Conservation (phyloP, 495 filamentous ascomycete genomes). For the Penicillium subrubescens region DNA sequence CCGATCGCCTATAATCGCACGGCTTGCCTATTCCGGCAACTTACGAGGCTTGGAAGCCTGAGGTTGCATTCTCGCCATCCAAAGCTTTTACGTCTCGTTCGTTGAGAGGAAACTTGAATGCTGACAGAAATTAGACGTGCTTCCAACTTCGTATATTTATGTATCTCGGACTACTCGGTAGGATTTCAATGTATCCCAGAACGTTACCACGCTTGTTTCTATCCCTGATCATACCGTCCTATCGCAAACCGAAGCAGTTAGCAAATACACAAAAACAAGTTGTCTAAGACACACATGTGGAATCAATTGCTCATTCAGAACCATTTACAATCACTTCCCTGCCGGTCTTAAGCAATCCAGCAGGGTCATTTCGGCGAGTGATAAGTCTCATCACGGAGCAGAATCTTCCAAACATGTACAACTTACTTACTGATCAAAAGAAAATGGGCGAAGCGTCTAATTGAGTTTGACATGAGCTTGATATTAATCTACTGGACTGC, state of each 20-base stretch:
- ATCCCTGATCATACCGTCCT: neutral
- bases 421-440: neutral
- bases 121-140: neutral
- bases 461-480: too few relatives aligned
- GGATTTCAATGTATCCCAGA: too few relatives aligned
- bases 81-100: neutral
- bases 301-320: slow-evolving; percentile 10
- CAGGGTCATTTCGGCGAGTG: slow-evolving; percentile 24
- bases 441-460: neutral
- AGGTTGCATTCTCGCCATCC: neutral
- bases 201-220: neutral
- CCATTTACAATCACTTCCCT: slow-evolving; percentile 16
- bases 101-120: neutral
- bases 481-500: neutral
- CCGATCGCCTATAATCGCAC: neutral
- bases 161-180: too few relatives aligned
- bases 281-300: neutral
- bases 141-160: neutral
- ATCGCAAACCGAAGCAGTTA: neutral
- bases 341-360: slow-evolving; percentile 17
- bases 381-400: slow-evolving; percentile 21
- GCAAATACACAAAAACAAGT: neutral
- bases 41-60: neutral
- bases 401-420: neutral
- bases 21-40: neutral